phyloP scores from a whole-genome alignment of 2,329 filamentous ascomycete genomes.

The Ophiostoma pallidulum region DNA sequence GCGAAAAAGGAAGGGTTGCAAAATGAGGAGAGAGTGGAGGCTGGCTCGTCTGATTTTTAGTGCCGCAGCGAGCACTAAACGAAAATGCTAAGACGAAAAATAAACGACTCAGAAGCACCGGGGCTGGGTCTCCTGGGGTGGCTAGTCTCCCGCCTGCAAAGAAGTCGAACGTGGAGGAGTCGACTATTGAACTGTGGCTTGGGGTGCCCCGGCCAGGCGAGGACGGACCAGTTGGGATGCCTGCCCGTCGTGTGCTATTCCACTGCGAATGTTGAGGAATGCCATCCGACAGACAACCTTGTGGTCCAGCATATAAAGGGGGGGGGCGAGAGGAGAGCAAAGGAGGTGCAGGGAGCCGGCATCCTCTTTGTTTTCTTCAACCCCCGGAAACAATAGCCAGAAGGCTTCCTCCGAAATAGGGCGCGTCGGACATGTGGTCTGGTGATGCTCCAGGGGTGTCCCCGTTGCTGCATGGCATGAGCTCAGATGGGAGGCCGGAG shows the following conservation, averaged over 20 bases:
- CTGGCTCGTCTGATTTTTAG: not conserved
- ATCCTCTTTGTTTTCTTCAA: not conserved
- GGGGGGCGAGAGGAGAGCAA: no score
- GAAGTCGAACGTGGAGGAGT: no score
- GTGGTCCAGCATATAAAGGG: no score
- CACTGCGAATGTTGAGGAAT: conserved; percentile 1
- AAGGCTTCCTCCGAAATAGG: conserved; percentile 1
- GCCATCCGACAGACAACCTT: not conserved
- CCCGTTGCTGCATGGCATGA: no score
- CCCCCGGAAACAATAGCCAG: conserved; percentile 8
- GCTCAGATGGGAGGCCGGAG: not conserved
- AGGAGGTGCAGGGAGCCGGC: not conserved
- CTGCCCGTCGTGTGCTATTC: no score
- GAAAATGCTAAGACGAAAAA: not conserved
- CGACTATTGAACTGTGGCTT: no score
- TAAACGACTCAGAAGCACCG: not conserved
- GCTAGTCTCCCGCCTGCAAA: no score
- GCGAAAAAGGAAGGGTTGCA: not conserved
- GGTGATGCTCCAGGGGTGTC: no score
- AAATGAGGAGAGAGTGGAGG: conserved; percentile 5
- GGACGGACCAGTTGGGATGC: no score
- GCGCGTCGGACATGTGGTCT: conserved; percentile 3
- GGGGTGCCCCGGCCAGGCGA: no score
- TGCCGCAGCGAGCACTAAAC: conserved; percentile 2
- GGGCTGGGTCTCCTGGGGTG: no score